phyloP scores from a whole-genome alignment of 116 monocot species.

The Posidonia oceanica region DNA sequence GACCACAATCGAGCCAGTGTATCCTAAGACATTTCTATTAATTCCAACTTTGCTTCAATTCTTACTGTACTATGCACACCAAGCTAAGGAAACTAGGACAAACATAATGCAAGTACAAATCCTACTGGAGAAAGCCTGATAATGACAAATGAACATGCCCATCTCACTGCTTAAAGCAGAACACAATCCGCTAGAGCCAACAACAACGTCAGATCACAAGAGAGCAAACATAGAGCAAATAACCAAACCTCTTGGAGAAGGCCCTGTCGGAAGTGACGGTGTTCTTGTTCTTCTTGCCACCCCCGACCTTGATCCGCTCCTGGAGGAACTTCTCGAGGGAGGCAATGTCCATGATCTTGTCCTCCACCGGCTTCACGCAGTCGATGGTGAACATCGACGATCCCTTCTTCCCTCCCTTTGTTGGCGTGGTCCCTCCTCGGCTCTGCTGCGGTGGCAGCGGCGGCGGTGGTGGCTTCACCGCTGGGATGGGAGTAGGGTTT shows the following conservation, averaged over 20 bases:
- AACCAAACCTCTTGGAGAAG: conserved; percentile 56
- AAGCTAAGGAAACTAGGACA: too few relatives aligned
- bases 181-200: too few relatives aligned
- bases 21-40: too few relatives aligned
- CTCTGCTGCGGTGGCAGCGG: neutral
- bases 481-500: neutral
- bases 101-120: too few relatives aligned
- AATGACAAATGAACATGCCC: too few relatives aligned
- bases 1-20: too few relatives aligned
- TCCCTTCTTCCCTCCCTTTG: conserved; percentile 45
- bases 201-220: too few relatives aligned
- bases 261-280: conserved; percentile 58
- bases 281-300: conserved; percentile 71
- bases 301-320: conserved; percentile 76
- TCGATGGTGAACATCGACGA: conserved; percentile 54
- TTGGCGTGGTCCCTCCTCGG: conserved; percentile 5
- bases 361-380: conserved; percentile 78
- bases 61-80: too few relatives aligned
- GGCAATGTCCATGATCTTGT: conserved; percentile 13
- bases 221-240: too few relatives aligned
- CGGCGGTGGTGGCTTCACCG: neutral
- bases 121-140: too few relatives aligned
- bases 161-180: too few relatives aligned
- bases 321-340: conserved; percentile 77
- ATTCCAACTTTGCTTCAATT: too few relatives aligned